Percentiles rank a stretch among this genome's conserved stretches.
Conservation (phyloP, 108 stramenopile species). For the Nitzschia sp. region DNA sequence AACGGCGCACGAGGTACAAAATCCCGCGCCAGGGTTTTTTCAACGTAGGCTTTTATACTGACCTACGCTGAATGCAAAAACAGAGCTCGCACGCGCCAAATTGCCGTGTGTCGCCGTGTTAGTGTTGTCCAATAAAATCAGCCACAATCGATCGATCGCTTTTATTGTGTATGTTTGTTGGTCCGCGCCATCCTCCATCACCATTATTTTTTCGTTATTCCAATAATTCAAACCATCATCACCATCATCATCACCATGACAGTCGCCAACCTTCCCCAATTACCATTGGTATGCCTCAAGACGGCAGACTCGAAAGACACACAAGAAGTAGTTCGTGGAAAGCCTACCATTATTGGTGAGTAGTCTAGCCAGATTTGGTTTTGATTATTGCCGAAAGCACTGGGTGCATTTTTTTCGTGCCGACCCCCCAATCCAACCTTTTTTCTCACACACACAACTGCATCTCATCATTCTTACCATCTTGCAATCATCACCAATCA, state of each 20-base stretch:
- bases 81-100: too few relatives aligned
- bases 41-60: too few relatives aligned
- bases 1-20: too few relatives aligned
- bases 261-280: conserved; percentile 30
- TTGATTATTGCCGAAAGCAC: background rate
- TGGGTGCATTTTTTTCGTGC: conserved; percentile 10
- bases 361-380: conserved; percentile 14
- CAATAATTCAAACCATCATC: background rate
- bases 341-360: conserved; percentile 77
- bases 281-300: conserved; percentile 68
- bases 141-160: too few relatives aligned
- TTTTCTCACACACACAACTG: background rate
- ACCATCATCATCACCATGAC: conserved; percentile 22
- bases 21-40: too few relatives aligned
- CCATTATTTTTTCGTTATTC: too few relatives aligned
- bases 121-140: too few relatives aligned
- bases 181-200: too few relatives aligned
- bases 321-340: conserved; percentile 50
- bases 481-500: background rate
- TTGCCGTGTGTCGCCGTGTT: too few relatives aligned
- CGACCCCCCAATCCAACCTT: background rate
- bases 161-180: too few relatives aligned
- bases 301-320: conserved; percentile 67
- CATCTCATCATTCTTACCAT: background rate
- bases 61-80: too few relatives aligned